Percentiles rank a stretch among this genome's conserved stretches.
phyloP scores from a whole-genome alignment of 148 eudicot species.

The Suaeda aralocaspica region DNA sequence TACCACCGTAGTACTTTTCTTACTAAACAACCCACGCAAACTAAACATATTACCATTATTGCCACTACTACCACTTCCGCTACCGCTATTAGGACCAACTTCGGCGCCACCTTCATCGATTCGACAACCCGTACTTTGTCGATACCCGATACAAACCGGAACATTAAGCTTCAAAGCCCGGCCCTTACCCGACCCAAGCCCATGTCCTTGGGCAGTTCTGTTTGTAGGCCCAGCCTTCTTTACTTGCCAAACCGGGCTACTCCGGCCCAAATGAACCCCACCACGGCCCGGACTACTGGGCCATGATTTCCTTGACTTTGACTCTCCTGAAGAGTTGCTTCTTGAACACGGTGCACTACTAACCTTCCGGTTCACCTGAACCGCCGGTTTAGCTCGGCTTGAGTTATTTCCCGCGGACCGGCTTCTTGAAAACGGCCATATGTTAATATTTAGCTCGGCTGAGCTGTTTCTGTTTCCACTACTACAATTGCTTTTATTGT shows the following conservation, averaged over 20 bases:
- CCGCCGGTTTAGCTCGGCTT: slow-evolving; percentile 40
- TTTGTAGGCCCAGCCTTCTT: slow-evolving; percentile 22
- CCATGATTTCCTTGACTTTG: slow-evolving; percentile 48
- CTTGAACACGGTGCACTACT: slow-evolving; percentile 94
- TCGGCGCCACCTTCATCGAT: slow-evolving; percentile 30
- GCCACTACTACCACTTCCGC: slow-evolving; percentile 26
- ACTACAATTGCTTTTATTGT: slow-evolving; percentile 23
- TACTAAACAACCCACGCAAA: slow-evolving; percentile 60
- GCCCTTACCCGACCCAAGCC: slow-evolving; percentile 17
- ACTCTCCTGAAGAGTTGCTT: slow-evolving; percentile 84
- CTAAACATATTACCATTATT: slow-evolving; percentile 57
- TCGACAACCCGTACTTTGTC: slow-evolving; percentile 47
- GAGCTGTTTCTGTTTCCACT: slow-evolving; percentile 18
- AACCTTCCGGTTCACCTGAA: slow-evolving; percentile 45
- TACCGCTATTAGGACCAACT: background rate
- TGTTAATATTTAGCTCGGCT: slow-evolving; percentile 77
- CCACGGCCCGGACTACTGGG: slow-evolving; percentile 39
- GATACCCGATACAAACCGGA: slow-evolving; percentile 70
- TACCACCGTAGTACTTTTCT: slow-evolving; percentile 54
- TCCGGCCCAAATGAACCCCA: slow-evolving; percentile 71
- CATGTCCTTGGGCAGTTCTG: slow-evolving; percentile 14
- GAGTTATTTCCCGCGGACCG: slow-evolving; percentile 83
- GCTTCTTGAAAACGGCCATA: slow-evolving; percentile 92
- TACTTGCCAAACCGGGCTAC: slow-evolving; percentile 84
- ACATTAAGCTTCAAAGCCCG: slow-evolving; percentile 57